Conservation (phyloP, 2,329 filamentous ascomycete genomes). For the Harringtonia aguacate region DNA sequence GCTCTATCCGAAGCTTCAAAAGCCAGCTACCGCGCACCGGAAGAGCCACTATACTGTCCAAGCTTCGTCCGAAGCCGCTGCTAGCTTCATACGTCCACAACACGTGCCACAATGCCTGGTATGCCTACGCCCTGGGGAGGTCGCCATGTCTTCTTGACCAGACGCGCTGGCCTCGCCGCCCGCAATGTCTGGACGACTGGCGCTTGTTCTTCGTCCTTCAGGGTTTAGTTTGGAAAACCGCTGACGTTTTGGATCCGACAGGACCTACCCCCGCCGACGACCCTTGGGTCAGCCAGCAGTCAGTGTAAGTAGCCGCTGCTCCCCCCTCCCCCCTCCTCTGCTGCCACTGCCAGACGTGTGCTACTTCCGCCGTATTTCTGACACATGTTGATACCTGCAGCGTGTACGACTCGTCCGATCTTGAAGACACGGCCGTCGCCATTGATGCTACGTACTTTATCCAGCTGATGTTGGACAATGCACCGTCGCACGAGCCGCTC, state of each 20-base stretch:
- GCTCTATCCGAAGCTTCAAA: too few relatives aligned
- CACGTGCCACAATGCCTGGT: too few relatives aligned
- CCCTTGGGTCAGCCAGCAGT: slow-evolving; percentile 17
- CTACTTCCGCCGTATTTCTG: not conserved
- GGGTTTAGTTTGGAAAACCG: too few relatives aligned
- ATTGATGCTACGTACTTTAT: slow-evolving; percentile 90
- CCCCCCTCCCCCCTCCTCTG: too few relatives aligned
- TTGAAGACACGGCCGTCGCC: slow-evolving; percentile 66
- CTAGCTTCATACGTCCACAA: too few relatives aligned
- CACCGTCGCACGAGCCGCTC: slow-evolving; percentile 71
- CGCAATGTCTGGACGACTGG: too few relatives aligned
- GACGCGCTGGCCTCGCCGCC: too few relatives aligned
- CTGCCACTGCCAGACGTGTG: slow-evolving; percentile 1
- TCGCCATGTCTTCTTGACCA: not conserved
- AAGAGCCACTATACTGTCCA: too few relatives aligned
- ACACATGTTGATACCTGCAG: slow-evolving; percentile 19
- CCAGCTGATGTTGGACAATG: slow-evolving; percentile 60
- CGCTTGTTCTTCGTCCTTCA: too few relatives aligned
- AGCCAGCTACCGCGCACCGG: too few relatives aligned
- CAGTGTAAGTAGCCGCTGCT: slow-evolving; percentile 13
- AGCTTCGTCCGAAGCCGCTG: too few relatives aligned
- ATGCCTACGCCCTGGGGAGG: not conserved
- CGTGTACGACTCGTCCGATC: slow-evolving; percentile 53
- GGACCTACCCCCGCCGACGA: slow-evolving; percentile 7
- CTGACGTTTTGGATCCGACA: too few relatives aligned